Conservation (phyloP, 202 grass and related monocot species). For the Hordeum pubiflorum region DNA sequence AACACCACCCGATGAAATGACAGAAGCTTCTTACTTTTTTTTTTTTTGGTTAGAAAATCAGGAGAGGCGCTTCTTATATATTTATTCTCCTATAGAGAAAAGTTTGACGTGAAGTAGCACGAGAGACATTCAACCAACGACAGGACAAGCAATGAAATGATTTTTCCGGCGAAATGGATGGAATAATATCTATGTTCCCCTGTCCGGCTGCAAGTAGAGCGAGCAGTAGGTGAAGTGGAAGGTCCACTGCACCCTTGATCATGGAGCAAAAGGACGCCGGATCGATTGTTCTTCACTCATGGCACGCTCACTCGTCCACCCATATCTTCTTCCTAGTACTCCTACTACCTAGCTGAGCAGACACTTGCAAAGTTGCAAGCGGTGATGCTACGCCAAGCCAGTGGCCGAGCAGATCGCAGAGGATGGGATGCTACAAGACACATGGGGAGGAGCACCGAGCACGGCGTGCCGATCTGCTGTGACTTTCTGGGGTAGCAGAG, state of each 20-base stretch:
- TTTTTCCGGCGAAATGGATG: background rate
- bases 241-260: background rate
- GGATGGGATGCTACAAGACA: background rate
- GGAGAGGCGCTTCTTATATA: background rate
- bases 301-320: no score
- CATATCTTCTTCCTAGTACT: background rate
- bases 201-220: background rate
- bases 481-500: background rate
- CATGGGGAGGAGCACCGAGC: background rate
- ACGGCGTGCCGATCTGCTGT: background rate
- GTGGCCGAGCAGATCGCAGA: background rate
- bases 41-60: no score
- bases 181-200: background rate
- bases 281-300: background rate
- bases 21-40: no score
- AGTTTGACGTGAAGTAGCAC: background rate
- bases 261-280: background rate
- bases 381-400: background rate
- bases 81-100: background rate
- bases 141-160: background rate
- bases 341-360: background rate
- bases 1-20: background rate
- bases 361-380: background rate
- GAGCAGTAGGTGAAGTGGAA: background rate
- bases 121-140: background rate